phyloP scores from a whole-genome alignment of 495 filamentous ascomycete species.

The Podospora fimiseda region DNA sequence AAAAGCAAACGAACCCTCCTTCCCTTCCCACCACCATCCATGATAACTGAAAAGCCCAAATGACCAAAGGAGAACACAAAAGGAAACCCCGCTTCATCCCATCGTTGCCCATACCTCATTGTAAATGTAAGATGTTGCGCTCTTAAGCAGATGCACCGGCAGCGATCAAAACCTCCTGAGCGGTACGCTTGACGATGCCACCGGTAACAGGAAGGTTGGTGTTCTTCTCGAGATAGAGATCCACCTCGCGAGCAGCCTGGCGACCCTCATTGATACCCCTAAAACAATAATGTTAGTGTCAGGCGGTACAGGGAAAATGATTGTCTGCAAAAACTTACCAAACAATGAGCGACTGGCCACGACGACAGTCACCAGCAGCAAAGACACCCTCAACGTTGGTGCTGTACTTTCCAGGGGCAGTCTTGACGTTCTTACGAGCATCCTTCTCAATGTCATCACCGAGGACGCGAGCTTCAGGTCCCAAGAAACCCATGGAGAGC shows the following conservation, averaged over 20 bases:
- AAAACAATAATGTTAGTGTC: constrained; percentile 1
- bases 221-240: constrained; percentile 76
- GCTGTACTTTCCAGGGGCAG: constrained; percentile 76
- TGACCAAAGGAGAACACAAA: too few species aligned
- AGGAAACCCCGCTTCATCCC: too few species aligned
- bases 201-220: constrained; percentile 87
- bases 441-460: constrained; percentile 88
- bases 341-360: constrained; percentile 95
- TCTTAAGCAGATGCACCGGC: constrained; percentile 13
- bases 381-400: constrained; percentile 90
- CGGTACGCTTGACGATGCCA: constrained; percentile 82
- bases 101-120: too few species aligned
- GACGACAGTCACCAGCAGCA: constrained; percentile 92
- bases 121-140: too few species aligned
- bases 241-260: constrained; percentile 88
- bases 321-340: constrained; percentile 60
- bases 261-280: constrained; percentile 99
- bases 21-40: too few species aligned
- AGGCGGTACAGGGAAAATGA: too few species aligned
- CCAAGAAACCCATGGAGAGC: constrained; percentile 97
- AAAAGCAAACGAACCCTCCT: too few species aligned
- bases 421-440: constrained; percentile 95
- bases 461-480: constrained; percentile 85
- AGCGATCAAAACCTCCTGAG: constrained; percentile 55
- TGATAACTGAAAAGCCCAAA: too few species aligned